Conservation (phyloP, 225 moss, liverwort and hornwort species). For the Takakia lepidozioides region DNA sequence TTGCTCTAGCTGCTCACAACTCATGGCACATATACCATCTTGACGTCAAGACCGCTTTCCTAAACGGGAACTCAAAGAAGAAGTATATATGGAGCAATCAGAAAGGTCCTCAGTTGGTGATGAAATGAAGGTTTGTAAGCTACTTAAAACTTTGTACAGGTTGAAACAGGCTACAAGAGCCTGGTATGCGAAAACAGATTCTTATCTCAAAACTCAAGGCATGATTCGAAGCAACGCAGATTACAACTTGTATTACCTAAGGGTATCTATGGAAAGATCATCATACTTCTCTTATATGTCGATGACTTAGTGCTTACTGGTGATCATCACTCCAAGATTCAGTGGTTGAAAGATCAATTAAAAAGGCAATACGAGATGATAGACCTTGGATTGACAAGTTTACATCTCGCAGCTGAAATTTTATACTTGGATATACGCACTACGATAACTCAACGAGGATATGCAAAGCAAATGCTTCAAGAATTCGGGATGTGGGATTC, state of each 20-base stretch:
- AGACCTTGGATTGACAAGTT: no score
- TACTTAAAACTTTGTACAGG: constrained; percentile 5
- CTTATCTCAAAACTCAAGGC: background rate
- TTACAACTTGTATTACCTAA: constrained; percentile 1
- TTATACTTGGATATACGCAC: no score
- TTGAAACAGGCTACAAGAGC: constrained; percentile 1
- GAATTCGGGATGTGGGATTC: no score
- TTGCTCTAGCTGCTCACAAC: background rate
- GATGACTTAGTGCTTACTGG: background rate
- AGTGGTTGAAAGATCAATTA: background rate
- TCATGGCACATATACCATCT: background rate
- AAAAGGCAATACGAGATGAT: no score
- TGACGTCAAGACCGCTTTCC: constrained; percentile 4
- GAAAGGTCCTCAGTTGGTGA: background rate
- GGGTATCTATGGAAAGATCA: background rate
- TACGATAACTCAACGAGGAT: no score
- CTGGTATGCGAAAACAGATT: constrained; percentile 3
- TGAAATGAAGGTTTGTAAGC: background rate
- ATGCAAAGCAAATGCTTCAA: no score
- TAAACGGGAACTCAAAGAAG: constrained; percentile 1
- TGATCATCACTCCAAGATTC: background rate
- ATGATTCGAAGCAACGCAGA: background rate
- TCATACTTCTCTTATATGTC: constrained; percentile 2
- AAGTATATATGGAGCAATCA: constrained; percentile 5
- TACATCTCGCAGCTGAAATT: no score